These are phyloP conservation scores for Magnolia sinica DNA, from an alignment of 164 flowering plant species.

Conservation along the genomic window DNA sequence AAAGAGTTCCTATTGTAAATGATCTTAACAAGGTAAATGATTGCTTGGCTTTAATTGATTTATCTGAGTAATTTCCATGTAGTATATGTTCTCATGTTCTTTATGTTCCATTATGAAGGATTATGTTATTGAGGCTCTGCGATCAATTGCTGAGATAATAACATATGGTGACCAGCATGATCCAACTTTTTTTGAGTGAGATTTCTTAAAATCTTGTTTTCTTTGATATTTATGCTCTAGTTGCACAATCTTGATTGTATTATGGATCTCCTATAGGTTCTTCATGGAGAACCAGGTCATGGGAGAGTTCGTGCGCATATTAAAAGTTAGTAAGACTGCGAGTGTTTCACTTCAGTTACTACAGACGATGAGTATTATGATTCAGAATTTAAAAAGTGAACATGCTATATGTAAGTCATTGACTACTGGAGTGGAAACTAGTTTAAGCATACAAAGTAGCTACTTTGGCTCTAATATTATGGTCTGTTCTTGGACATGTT, in stretches of 20 bases:
- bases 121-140: slow-evolving; percentile 86
- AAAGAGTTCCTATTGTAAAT: slow-evolving; percentile 71
- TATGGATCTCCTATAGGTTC: slow-evolving; percentile 41
- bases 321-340: slow-evolving; percentile 57
- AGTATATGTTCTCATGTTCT: not conserved
- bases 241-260: not conserved
- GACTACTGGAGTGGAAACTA: slow-evolving; percentile 3
- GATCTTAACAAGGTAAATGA: slow-evolving; percentile 82
- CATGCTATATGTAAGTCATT: slow-evolving; percentile 91
- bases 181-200: slow-evolving; percentile 88
- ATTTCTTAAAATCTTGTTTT: slow-evolving; percentile 12
- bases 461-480: not conserved
- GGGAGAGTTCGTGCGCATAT: slow-evolving; percentile 84
- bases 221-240: not conserved
- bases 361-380: slow-evolving; percentile 97
- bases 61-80: not conserved
- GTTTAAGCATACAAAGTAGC: not conserved
- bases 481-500: slow-evolving; percentile 13
- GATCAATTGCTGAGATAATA: slow-evolving; percentile 91
- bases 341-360: slow-evolving; percentile 82
- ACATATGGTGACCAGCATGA: slow-evolving; percentile 99
- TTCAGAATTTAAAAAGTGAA: slow-evolving; percentile 86
- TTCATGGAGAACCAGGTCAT: slow-evolving; percentile 99
- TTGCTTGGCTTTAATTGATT: not conserved
- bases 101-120: slow-evolving; percentile 43